Evolutionary conservation across 768 basidiomycete genomes (phyloP).

Genomic region (Termitomyces sp.): DNA sequence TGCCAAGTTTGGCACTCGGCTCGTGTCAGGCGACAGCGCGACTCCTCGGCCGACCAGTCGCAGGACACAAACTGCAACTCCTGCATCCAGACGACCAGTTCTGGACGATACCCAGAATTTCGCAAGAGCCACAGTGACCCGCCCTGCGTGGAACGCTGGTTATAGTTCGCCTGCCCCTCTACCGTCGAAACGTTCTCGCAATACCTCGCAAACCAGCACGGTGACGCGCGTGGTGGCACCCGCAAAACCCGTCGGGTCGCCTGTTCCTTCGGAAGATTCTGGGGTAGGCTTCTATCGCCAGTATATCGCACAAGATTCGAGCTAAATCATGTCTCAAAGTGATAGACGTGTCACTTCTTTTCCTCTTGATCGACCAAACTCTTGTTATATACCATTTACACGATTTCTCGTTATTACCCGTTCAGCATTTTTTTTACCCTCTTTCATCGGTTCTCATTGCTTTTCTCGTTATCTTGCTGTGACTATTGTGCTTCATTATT

Average conservation of each 20-base stretch:
- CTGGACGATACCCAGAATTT: slow-evolving; percentile 62
- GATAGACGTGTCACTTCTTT: slow-evolving; percentile 14
- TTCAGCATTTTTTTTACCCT: slow-evolving; percentile 15
- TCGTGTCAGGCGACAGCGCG: slow-evolving; percentile 59
- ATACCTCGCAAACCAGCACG: slow-evolving; percentile 70
- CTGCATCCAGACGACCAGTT: slow-evolving; percentile 37
- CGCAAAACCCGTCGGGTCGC: slow-evolving; percentile 52
- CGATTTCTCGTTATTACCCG: slow-evolving; percentile 11
- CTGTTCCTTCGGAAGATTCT: slow-evolving; percentile 77
- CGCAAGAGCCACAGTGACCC: slow-evolving; percentile 67
- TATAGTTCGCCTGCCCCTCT: slow-evolving; percentile 39
- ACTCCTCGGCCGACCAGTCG: slow-evolving; percentile 60
- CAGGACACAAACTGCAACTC: slow-evolving; percentile 45
- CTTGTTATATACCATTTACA: slow-evolving; percentile 14
- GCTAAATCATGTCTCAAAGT: slow-evolving; percentile 41
- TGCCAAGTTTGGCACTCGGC: slow-evolving; percentile 87
- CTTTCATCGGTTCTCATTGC: slow-evolving; percentile 10
- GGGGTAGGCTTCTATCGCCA: slow-evolving; percentile 82
- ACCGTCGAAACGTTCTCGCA: slow-evolving; percentile 58
- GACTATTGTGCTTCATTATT: slow-evolving; percentile 16
- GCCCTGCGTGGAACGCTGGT: slow-evolving; percentile 70
- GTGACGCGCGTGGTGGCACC: slow-evolving; percentile 38
- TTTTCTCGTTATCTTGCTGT: slow-evolving; percentile 11
- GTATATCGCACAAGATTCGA: slow-evolving; percentile 71
- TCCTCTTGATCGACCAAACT: neutral